Evolutionary conservation across 495 filamentous ascomycete species (phyloP), one percentile per base, ranked within the genome.

Genomic region (Penicillium flavigenum): DNA sequence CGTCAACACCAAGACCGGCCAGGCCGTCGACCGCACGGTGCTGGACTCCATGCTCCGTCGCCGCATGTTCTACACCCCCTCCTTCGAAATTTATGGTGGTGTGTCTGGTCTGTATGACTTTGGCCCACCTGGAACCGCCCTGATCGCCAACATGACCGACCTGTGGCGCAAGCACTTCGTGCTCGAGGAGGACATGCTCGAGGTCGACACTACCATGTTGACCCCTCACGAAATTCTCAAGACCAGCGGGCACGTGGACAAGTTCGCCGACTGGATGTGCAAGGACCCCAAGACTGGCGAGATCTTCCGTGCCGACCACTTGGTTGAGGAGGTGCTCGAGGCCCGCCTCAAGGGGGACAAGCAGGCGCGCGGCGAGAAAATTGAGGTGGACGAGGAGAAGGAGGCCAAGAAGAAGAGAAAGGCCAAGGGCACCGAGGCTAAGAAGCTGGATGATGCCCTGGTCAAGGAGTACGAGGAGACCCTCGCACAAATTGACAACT

Each of bases 201-300:
- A 95, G 75, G 84, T 95, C 39, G 90, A 95, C 71, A 92, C 88
- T 71, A 90, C 85, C 12, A 89, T 88, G 71, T 70, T 95, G 62
- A 95, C 90, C 51, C 94, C 94, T 22, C 81, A 91, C 58, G 89
- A 93, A 41, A 90, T 98, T 11, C 80, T 98, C 45, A 96, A 97
- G 83, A 98, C 94, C 24, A 91, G 86, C 68, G 94, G 95, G 57
- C 94, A 98, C 74, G 94, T 98, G 51, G 94, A 97, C 62, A 95
- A 95, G 72, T 98, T 98, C 71, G 88, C 91, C 63, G 95, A 98
- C 72, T 97, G 90, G 90, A 96, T 97, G 92, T 96, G 91, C 85
- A 97, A 97, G 74, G 94, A 98, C 72, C 91, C 92, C 51, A 94
- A 96, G 79, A 94, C 88, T 63, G 94, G 94, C 66, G 95, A 98